Evolutionary conservation across 805 yeast species (phyloP).

Genomic region (Tetrapisispora iriomotensis): DNA sequence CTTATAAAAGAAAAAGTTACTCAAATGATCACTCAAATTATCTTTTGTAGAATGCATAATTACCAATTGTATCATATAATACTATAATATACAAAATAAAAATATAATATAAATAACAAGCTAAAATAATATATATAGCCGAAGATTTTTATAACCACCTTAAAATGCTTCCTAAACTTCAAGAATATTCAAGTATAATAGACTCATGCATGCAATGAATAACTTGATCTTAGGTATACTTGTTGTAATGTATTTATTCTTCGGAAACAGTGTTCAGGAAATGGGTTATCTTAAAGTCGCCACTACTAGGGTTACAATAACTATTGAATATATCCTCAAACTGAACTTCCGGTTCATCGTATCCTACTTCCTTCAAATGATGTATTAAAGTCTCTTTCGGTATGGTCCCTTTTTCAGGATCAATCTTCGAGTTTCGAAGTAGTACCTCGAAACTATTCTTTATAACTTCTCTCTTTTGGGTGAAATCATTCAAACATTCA

Average conservation of each 20-base stretch:
- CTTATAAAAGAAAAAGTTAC: neutral
- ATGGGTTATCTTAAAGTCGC: slow-evolving; percentile 48
- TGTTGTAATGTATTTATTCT: no score
- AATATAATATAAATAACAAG: no score
- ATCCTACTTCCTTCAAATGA: slow-evolving; percentile 39
- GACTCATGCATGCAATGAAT: no score
- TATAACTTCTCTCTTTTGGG: slow-evolving; percentile 40
- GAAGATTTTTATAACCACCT: no score
- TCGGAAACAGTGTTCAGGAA: slow-evolving; percentile 46
- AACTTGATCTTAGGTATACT: no score
- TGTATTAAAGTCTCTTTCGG: slow-evolving; percentile 41
- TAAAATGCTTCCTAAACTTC: no score
- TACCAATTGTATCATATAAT: neutral
- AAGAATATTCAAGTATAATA: no score
- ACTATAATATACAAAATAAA: no score
- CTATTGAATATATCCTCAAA: slow-evolving; percentile 43
- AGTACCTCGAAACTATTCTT: slow-evolving; percentile 42
- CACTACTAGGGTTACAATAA: slow-evolving; percentile 50
- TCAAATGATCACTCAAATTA: neutral
- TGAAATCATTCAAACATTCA: slow-evolving; percentile 40
- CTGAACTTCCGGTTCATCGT: slow-evolving; percentile 30
- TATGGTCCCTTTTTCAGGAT: slow-evolving; percentile 34
- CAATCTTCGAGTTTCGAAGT: slow-evolving; percentile 2
- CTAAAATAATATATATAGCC: no score
- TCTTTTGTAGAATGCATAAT: neutral